A percentile compares a stretch with the other conserved stretches of the same genome.
phyloP scores from a whole-genome alignment of 2,329 filamentous ascomycete genomes.

The Dissoconium aciculare region DNA sequence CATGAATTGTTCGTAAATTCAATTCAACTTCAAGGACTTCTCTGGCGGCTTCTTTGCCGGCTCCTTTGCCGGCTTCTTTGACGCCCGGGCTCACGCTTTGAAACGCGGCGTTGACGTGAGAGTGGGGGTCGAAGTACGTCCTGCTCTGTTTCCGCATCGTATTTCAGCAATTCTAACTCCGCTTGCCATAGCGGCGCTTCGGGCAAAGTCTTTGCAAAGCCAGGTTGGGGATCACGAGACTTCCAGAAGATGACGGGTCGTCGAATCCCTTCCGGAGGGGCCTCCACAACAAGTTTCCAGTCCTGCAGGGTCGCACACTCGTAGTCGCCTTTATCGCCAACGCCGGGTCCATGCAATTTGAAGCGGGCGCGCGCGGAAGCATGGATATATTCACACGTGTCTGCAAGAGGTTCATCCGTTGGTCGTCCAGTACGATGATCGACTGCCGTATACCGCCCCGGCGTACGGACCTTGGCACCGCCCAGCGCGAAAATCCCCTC shows the following conservation, averaged over 20 bases:
- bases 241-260: constrained; percentile 32
- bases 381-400: constrained; percentile 40
- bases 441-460: constrained; percentile 33
- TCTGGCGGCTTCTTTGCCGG: not conserved
- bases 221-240: constrained; percentile 22
- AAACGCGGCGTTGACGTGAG: constrained; percentile 7
- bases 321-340: constrained; percentile 32
- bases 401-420: constrained; percentile 30
- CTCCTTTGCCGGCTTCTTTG: constrained; percentile 1
- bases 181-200: constrained; percentile 33
- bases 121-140: constrained; percentile 21
- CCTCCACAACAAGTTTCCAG: constrained; percentile 35
- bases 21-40: no score
- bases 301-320: constrained; percentile 30
- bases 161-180: constrained; percentile 29
- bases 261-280: constrained; percentile 21
- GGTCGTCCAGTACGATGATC: constrained; percentile 30
- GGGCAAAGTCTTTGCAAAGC: constrained; percentile 27
- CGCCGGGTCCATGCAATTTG: constrained; percentile 32
- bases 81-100: not conserved
- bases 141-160: constrained; percentile 29
- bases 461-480: constrained; percentile 31
- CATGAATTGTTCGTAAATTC: no score
- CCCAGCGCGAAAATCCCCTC: constrained; percentile 34
- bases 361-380: constrained; percentile 33